Base-by-base conservation (phyloP, 2,329 filamentous ascomycete genomes). In the Ophiostoma populinum region DNA sequence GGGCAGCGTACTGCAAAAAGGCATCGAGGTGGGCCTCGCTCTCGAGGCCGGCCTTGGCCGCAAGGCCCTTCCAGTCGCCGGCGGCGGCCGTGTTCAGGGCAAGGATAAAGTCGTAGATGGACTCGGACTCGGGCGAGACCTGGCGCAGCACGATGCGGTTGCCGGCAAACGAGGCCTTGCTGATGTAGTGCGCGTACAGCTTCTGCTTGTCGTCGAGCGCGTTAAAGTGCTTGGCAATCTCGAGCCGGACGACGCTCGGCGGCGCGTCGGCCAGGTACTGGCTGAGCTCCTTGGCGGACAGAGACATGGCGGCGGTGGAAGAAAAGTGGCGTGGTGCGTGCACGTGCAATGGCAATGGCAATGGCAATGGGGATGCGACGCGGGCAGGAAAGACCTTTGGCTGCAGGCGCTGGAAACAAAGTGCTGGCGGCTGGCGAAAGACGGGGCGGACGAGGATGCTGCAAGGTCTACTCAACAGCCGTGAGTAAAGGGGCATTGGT, bases 141-240 rank as follows among this genome's bases (percentile, higher is more conserved):
- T 90, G 82, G 42, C 80, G 74, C 31, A 87, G 60, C n/a, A 80
- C 76, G 42, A 87, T 75, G 45, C 81, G 70, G 42, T 72, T 80
- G 38, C 82, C 82, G 29, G 76, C 65, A 50, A 85, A 82, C 6
- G 80, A 72, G 40, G 80, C 80, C 78, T 69, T 72, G 68, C 76
- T 82, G 52, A 92, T 81, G 51, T 77, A 85, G 58, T 94, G 86
- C 43, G 86, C 80, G 64, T 94, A 94, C 51, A 80, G 75, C 62
- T 87, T 85, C 61, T 92, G 73, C 52, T 79, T 64, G 48, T 80
- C 70, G 35, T 59, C 67, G 41, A 90, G 57, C 24, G 75, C 72
- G 37, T 87, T 79, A 49, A 95, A 98, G 58, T 95, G 87, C 52
- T 83, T 80, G 59, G 83, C 83, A 54, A 95, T 90, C 54, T 83